Evolutionary conservation across 202 grass and related monocot species (phyloP), one percentile per base, ranked within the genome.

Genomic region (Hordeum pubiflorum): DNA sequence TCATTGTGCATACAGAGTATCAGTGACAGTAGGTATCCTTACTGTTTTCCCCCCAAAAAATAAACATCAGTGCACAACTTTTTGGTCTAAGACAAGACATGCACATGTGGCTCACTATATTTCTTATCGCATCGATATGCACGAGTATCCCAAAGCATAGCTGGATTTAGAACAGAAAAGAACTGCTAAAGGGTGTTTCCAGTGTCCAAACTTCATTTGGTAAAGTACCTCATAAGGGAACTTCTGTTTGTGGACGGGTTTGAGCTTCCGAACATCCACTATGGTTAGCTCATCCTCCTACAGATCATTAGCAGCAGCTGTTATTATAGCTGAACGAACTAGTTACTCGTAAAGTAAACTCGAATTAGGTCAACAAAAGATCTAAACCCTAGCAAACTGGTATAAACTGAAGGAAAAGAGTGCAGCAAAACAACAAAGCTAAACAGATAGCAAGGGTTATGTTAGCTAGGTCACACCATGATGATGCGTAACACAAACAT

Each of bases 251-350:
- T 91, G 74, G 76, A 89, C 83, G 39, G 87, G 85, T 72, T 93
- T 99, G 69, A 93, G 90, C 58, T 86, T 95, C 77, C 92, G 79
- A 78, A 99, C 92, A 82, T 99, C 96, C 86, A 99, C 72, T 85
- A 99, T 99, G n/a, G 96, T 95, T 76, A 99, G 74, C 31, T 99
- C 92, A 74, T 99, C 96, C 86, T 99, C 96, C 96, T 99, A 79
- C 50, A 95, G 68, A 40, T 34, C 40, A 81, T 87, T 75, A 77
- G 46, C 18, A 72, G 63, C 44, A 60, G n/a, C 4, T 61, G 68
- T 85, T 78, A 74, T 62, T 22, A 46, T 58, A 75, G 22, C 22
- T 50, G n/a, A 66, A 75, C 8, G 18, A 75, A 70, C 6, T 77
- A 63, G 37, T 34, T 63, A 72, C 36, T 74, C 39, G 5, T 26